Conservation (phyloP, 768 basidiomycete genomes). For the Hypholoma fasciculare region DNA sequence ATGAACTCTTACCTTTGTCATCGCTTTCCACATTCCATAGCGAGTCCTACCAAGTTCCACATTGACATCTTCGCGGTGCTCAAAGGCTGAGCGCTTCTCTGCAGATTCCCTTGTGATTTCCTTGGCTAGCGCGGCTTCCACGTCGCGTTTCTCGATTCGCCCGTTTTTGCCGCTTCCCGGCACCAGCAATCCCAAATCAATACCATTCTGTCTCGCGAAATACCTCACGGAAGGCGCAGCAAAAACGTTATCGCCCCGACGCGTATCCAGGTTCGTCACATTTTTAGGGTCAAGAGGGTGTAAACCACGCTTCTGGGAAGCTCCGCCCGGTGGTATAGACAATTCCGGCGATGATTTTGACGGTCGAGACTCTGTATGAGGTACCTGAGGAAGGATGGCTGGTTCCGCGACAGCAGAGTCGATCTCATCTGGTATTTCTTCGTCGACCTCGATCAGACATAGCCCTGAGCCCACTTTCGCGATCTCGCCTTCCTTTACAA, state of each 20-base stretch:
- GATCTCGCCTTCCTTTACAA: slow-evolving; percentile 80
- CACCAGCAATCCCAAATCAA: slow-evolving; percentile 57
- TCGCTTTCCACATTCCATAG: slow-evolving; percentile 87
- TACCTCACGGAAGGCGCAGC: slow-evolving; percentile 80
- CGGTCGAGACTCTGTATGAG: background rate
- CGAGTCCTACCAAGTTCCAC: slow-evolving; percentile 78
- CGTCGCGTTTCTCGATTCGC: slow-evolving; percentile 71
- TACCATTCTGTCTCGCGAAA: slow-evolving; percentile 63
- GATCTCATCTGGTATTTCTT: slow-evolving; percentile 37
- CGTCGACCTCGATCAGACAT: slow-evolving; percentile 81
- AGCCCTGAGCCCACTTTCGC: slow-evolving; percentile 81
- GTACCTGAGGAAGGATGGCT: background rate
- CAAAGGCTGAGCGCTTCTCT: background rate
- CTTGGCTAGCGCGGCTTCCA: slow-evolving; percentile 57
- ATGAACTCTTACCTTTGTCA: slow-evolving; percentile 62
- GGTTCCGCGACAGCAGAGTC: slow-evolving; percentile 19
- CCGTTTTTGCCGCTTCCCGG: slow-evolving; percentile 77
- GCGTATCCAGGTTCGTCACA: slow-evolving; percentile 8
- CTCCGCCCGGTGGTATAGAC: slow-evolving; percentile 12
- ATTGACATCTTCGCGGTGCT: slow-evolving; percentile 42
- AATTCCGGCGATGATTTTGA: slow-evolving; percentile 5
- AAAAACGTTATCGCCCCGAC: slow-evolving; percentile 39
- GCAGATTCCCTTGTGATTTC: slow-evolving; percentile 13
- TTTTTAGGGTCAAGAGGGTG: slow-evolving; percentile 71
- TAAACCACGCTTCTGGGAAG: slow-evolving; percentile 16